These are phyloP conservation scores for Fusarium coicis DNA, from an alignment of 2,329 filamentous ascomycete genomes.

Conservation along the genomic window DNA sequence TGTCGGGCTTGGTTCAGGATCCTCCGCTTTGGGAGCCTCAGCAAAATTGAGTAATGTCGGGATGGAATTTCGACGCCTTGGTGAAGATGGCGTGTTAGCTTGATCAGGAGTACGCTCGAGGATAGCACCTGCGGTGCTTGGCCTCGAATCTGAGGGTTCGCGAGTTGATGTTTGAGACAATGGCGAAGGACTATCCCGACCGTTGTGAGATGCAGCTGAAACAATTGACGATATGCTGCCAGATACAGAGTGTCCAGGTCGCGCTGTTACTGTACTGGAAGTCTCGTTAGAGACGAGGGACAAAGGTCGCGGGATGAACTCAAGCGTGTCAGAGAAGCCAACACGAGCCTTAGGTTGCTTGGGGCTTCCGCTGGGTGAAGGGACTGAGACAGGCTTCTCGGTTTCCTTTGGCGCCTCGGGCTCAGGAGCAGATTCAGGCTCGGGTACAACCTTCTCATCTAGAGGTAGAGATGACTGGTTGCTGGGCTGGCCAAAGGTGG, in stretches of 20 bases:
- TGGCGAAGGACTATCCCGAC: slow-evolving; percentile 54
- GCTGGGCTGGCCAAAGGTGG: slow-evolving; percentile 52
- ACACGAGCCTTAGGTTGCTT: slow-evolving; percentile 70
- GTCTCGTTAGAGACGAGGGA: slow-evolving; percentile 88
- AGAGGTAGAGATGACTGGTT: slow-evolving; percentile 33
- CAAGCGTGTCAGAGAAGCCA: slow-evolving; percentile 84
- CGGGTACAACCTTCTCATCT: slow-evolving; percentile 1
- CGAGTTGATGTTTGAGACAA: slow-evolving; percentile 55
- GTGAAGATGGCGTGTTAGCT: slow-evolving; percentile 46
- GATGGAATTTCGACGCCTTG: slow-evolving; percentile 68
- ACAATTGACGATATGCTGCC: slow-evolving; percentile 84
- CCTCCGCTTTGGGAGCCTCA: slow-evolving; percentile 48
- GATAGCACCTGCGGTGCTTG: slow-evolving; percentile 78
- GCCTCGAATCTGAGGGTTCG: slow-evolving; percentile 63
- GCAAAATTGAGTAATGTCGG: slow-evolving; percentile 61
- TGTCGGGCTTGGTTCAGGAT: slow-evolving; percentile 59
- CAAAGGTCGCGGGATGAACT: slow-evolving; percentile 84
- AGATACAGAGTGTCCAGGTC: slow-evolving; percentile 77
- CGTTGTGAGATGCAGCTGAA: slow-evolving; percentile 62
- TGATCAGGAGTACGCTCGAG: slow-evolving; percentile 60
- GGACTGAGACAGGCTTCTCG: background rate
- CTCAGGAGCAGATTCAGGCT: slow-evolving; percentile 3
- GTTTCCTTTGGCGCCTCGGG: background rate
- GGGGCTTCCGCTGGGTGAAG: slow-evolving; percentile 22
- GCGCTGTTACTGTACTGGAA: slow-evolving; percentile 78